Evolutionary conservation across 148 eudicot genomes (phyloP).

Genomic region (Silene uniflora): DNA sequence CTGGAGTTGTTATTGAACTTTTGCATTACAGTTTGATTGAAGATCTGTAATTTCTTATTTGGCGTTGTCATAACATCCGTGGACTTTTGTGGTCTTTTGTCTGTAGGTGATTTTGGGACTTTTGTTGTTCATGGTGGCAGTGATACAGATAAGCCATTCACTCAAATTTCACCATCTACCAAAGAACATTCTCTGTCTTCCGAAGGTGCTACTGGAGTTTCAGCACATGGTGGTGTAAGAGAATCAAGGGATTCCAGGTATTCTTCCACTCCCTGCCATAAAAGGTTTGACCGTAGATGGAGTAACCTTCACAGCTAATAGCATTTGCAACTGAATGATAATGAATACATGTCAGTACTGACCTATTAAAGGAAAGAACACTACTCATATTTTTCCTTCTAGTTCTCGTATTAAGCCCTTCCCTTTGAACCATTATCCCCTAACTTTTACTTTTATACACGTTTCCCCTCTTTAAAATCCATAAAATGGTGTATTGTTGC

Average conservation of each 20-base stretch:
- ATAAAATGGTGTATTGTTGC: no score
- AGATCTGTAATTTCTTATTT: not conserved
- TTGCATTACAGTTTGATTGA: not conserved
- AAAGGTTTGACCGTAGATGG: not conserved
- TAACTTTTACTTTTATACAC: no score
- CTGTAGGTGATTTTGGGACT: conserved; percentile 83
- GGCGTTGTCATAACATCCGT: not conserved
- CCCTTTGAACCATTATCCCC: no score
- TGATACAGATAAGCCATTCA: conserved; percentile 41
- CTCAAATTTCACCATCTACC: conserved; percentile 19
- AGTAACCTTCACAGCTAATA: not conserved
- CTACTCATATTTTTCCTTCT: not conserved
- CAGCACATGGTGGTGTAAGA: conserved; percentile 33
- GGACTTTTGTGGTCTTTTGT: conserved; percentile 4
- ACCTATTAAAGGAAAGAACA: not conserved
- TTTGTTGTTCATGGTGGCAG: conserved; percentile 68
- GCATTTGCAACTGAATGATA: not conserved
- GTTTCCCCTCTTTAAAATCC: no score
- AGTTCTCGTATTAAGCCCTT: no score
- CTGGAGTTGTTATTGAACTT: conserved; percentile 1
- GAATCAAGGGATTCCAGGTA: conserved; percentile 50
- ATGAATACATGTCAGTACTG: not conserved
- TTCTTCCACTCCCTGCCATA: not conserved
- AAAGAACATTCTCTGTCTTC: conserved; percentile 34
- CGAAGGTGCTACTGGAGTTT: conserved; percentile 31